These are phyloP conservation scores for Cyberlindnera xylosilytica DNA, from an alignment of 805 yeast species.

Conservation along the genomic window DNA sequence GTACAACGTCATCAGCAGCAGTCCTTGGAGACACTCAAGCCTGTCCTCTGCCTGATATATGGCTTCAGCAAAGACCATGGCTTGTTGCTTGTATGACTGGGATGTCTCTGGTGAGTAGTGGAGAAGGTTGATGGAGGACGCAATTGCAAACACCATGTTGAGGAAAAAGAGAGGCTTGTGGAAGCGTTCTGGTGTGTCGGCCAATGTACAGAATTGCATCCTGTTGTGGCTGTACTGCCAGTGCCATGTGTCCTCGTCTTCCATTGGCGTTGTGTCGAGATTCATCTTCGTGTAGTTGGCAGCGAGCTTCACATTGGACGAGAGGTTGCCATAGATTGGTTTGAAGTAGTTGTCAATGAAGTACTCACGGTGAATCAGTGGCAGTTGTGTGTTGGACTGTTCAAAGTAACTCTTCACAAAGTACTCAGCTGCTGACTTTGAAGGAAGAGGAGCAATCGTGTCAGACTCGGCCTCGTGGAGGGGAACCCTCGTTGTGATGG, in stretches of 20 bases:
- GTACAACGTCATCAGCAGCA: constrained; percentile 63
- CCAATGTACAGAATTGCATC: constrained; percentile 12
- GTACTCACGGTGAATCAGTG: constrained; percentile 77
- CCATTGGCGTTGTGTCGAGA: constrained; percentile 28
- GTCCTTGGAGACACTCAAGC: constrained; percentile 70
- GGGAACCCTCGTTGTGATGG: constrained; percentile 28
- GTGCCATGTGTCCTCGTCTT: constrained; percentile 44
- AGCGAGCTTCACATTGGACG: constrained; percentile 52
- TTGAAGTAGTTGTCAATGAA: constrained; percentile 64
- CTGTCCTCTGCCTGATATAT: constrained; percentile 57
- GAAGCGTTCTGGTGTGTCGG: constrained; percentile 42
- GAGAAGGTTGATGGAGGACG: constrained; percentile 69
- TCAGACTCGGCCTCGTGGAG: constrained; percentile 21
- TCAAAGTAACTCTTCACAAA: constrained; percentile 66
- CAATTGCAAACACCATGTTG: constrained; percentile 76
- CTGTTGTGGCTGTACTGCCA: constrained; percentile 33
- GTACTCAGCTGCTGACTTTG: constrained; percentile 67
- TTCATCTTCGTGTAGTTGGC: constrained; percentile 51
- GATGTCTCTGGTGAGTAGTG: constrained; percentile 64
- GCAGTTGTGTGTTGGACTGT: constrained; percentile 80
- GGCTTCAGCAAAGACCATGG: constrained; percentile 54
- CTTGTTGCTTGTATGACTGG: constrained; percentile 67
- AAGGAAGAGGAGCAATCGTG: constrained; percentile 49
- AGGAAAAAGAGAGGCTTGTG: constrained; percentile 64
- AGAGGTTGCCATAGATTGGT: constrained; percentile 76